These are phyloP conservation scores for Incumbomyces delicatus DNA, from an alignment of 2,329 filamentous ascomycete genomes.

Conservation along the genomic window DNA sequence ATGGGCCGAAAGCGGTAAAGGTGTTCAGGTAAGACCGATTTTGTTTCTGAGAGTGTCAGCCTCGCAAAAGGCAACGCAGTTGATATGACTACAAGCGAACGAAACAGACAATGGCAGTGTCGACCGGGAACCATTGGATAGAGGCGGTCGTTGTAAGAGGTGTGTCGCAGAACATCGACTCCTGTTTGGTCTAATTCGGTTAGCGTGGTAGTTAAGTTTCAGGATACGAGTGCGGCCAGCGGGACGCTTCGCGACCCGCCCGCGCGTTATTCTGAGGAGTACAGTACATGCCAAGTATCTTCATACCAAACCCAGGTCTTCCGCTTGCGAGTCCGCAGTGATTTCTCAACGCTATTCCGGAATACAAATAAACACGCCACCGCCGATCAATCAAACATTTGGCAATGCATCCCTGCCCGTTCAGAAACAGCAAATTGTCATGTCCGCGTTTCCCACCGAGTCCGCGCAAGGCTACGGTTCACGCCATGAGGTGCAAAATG, in stretches of 20 bases:
- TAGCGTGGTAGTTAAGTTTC: constrained; percentile 1
- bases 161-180: constrained; percentile 1
- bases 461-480: too few species aligned
- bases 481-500: too few species aligned
- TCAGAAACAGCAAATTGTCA: too few species aligned
- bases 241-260: constrained; percentile 10
- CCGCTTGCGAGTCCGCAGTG: too few species aligned
- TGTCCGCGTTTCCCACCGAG: too few species aligned
- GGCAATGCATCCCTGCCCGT: too few species aligned
- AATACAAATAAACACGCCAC: too few species aligned
- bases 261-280: too few species aligned
- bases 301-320: too few species aligned
- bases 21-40: not conserved
- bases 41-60: constrained; percentile 1
- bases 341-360: too few species aligned
- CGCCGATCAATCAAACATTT: too few species aligned
- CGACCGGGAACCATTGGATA: not conserved
- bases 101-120: not conserved
- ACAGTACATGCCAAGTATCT: too few species aligned
- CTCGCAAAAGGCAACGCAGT: not conserved
- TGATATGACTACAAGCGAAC: not conserved
- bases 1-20: not conserved
- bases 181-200: constrained; percentile 3
- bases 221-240: not conserved
- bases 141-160: not conserved